Base-by-base conservation (phyloP, 257 asterid genomes). In the Mentha longifolia region DNA sequence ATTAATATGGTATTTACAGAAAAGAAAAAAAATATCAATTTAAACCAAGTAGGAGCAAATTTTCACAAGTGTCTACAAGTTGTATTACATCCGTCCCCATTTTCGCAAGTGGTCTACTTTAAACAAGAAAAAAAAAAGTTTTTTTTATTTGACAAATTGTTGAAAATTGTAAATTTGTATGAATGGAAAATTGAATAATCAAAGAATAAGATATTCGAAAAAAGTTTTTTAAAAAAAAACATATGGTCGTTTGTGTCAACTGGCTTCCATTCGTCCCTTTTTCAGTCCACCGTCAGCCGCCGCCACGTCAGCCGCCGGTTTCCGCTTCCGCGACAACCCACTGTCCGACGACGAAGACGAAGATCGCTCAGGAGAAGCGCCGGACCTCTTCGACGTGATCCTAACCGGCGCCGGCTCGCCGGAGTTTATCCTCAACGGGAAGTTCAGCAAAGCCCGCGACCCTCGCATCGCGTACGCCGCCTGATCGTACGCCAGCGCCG, bases 391-490 rank as follows among this genome's bases (percentile, higher is more conserved):
- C 37, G 79, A 13, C 31, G 70, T 80, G 17, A 77, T 47, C 73
- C 79, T 70, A 1, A 74, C 77, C 3, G 82, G 85, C 62, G 76
- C 76, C 15, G 82, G 85, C 77, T 77, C 85, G 0, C 85, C 82
- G 37, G 82, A 80, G 7, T 80, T 80, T 51, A 80, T 80, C 73
- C 82, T 73, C 50, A 77, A n/a, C 3, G 85, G 85, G 51, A 80
- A 80, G 68, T 80, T 80, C 25, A 80, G 73, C 77, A 80, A 6
- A 15, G 85, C 85, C 6, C 82, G 74, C 3, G 85, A 60, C 6
- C 82, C 82, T n/a, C 85, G 79, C 77, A 80, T 80, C 15, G 68
- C 60, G 28, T 57, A 80, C 14, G 85, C 85, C n/a, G 82, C 85
- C 45, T 67, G 49, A 46, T 77, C 85, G 8, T 77, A 80, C 22